Base-by-base conservation (phyloP, 169 alveolate species). In the Cryptosporidium bovis region DNA sequence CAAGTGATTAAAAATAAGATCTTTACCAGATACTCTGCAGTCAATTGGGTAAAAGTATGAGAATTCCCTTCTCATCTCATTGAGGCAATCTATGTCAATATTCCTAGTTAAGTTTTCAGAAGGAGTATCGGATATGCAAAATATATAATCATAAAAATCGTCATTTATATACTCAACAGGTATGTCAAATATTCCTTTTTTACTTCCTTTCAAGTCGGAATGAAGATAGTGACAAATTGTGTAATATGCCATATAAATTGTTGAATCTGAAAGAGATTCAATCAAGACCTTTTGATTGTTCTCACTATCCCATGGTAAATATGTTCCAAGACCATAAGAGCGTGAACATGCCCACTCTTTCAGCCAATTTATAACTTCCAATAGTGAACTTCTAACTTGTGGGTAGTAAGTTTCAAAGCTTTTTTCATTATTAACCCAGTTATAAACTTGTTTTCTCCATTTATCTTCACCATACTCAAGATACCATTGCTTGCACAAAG, bases 181-280 rank as follows among this genome's bases (percentile, higher is more conserved):
- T 50, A 97, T 90, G 51, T 96, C 96, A 3, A 96, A 83, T 8
- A 93, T 90, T 24, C 98, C 99, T 0, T 92, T 93, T 51, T 69
- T 82, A 24, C 92, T 91, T 20, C 99, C 99, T 84, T 94, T 94
- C 2, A 96, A 89, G 71, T 90, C 96, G 27, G 97, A 97, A 92
- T 98, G 99, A 48, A 99, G 92, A 66, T 94, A 96, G 91, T 99
- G 99, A 13, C 99, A 97, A 46, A 99, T 94, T 51, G 99, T 97
- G 93, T 99, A 99, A 92, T 97, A 98, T 27, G 99, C 99, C 99
- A 99, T 97, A 90, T 99, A 99, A 64, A 99, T 97, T 24, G 99
- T 99, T 12, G 99, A 97, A 91, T 99, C 99, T 15, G 99, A 96
- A 20, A 99, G 95, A 44, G 99, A 96, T 87, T 99, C 99, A 46